phyloP scores from a whole-genome alignment of 208 protist genomes.

The Crithidia fasciculata region DNA sequence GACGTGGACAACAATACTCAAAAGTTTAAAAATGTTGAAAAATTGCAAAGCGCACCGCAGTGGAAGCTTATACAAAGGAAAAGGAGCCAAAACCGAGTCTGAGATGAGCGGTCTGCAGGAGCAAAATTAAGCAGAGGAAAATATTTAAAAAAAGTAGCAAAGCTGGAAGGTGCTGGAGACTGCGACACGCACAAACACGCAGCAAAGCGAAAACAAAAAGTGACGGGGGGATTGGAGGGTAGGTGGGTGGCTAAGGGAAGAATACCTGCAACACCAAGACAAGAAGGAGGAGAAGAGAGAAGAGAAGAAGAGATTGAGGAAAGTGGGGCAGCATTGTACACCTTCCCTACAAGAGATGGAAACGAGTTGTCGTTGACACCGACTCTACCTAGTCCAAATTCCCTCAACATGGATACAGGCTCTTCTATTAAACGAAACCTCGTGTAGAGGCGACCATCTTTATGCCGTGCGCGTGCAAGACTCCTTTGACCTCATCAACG shows the following conservation, averaged over 20 bases:
- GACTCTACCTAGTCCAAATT: too few species aligned
- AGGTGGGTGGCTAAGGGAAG: too few species aligned
- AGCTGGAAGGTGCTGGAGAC: background rate
- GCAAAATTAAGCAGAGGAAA: background rate
- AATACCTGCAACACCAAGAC: background rate
- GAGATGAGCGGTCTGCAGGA: too few species aligned
- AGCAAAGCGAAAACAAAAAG: background rate
- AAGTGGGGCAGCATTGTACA: too few species aligned
- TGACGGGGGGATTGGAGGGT: too few species aligned
- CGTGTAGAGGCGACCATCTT: too few species aligned
- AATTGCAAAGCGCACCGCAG: background rate
- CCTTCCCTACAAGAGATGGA: too few species aligned
- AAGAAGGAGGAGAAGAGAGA: background rate
- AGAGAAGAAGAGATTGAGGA: background rate
- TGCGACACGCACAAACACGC: background rate
- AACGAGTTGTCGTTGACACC: too few species aligned
- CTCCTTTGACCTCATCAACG: too few species aligned
- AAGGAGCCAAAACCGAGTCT: background rate
- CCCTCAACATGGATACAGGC: background rate
- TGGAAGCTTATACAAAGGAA: background rate
- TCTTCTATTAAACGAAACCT: too few species aligned
- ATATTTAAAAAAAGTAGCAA: background rate
- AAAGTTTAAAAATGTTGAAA: background rate
- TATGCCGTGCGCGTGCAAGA: too few species aligned
- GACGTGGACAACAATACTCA: background rate